Percentiles rank a stretch among this genome's conserved stretches.
phyloP scores from a whole-genome alignment of 1,284 basidiomycete genomes.

The Ceraceosorus bombacis region DNA sequence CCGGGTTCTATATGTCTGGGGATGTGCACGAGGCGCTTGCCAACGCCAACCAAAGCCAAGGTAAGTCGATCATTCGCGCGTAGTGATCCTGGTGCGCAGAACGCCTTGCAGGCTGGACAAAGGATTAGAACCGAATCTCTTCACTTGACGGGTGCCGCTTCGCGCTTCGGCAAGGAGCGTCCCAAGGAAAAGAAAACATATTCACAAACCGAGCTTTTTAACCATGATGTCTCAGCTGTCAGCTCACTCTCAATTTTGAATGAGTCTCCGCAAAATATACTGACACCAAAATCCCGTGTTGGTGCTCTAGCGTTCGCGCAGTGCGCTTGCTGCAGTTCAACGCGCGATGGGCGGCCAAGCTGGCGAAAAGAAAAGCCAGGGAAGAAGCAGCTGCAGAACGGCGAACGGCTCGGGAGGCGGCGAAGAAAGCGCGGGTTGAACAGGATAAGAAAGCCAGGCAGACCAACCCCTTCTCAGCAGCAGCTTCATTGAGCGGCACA shows the following conservation, averaged over 20 bases:
- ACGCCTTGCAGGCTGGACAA: slow-evolving; percentile 14
- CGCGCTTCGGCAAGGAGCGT: slow-evolving; percentile 7
- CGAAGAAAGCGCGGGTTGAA: slow-evolving; percentile 19
- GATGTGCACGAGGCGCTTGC: slow-evolving; percentile 36
- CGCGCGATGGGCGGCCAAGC: slow-evolving; percentile 44
- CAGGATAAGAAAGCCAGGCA: slow-evolving; percentile 28
- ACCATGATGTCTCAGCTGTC: slow-evolving; percentile 37
- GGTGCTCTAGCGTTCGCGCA: slow-evolving; percentile 30
- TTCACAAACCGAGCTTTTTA: slow-evolving; percentile 48
- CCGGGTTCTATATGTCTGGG: slow-evolving; percentile 44
- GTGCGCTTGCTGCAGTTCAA: slow-evolving; percentile 43
- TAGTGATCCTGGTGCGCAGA: background rate
- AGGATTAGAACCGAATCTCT: slow-evolving; percentile 48
- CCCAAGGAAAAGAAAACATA: slow-evolving; percentile 41
- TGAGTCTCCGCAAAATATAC: too few relatives aligned
- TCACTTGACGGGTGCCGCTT: slow-evolving; percentile 38
- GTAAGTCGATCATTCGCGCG: slow-evolving; percentile 20
- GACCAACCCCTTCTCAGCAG: slow-evolving; percentile 25
- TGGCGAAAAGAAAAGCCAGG: slow-evolving; percentile 32
- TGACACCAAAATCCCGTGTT: too few relatives aligned
- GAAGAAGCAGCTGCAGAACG: slow-evolving; percentile 12
- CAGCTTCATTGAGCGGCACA: slow-evolving; percentile 11
- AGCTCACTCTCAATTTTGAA: too few relatives aligned
- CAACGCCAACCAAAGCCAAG: slow-evolving; percentile 34
- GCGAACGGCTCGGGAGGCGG: slow-evolving; percentile 18